Evolutionary conservation across 345 rosid species (phyloP).

Genomic region (Salix suchowensis): DNA sequence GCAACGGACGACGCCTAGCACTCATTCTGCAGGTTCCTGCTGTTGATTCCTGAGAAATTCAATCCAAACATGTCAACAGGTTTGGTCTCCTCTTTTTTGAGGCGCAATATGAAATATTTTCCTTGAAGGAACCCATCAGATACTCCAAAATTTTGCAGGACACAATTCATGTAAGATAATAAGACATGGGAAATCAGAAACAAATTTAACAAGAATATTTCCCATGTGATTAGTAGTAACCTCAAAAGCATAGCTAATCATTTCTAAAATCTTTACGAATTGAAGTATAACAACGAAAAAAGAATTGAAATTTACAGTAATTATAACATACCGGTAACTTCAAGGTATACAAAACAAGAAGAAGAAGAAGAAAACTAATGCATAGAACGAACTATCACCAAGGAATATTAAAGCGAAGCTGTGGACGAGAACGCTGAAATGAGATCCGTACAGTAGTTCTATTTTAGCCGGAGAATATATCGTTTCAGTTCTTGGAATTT

Average conservation of each 20-base stretch:
- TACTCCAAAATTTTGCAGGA: background rate
- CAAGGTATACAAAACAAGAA: background rate
- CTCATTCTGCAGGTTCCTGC: conserved; percentile 14
- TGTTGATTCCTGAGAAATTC: conserved; percentile 16
- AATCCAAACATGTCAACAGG: background rate
- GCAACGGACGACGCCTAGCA: conserved; percentile 50
- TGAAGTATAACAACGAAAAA: background rate
- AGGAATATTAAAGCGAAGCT: background rate
- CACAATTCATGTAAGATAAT: too few species aligned
- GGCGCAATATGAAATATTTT: too few species aligned
- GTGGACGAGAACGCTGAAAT: background rate
- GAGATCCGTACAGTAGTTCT: background rate
- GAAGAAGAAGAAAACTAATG: background rate
- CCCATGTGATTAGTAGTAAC: background rate
- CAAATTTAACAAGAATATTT: too few species aligned
- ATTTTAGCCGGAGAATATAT: background rate
- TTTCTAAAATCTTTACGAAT: background rate
- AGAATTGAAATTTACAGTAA: background rate
- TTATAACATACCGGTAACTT: background rate
- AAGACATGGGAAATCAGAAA: too few species aligned
- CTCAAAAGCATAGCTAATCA: background rate
- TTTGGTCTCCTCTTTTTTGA: background rate
- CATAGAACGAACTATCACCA: background rate
- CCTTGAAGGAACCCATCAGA: background rate
- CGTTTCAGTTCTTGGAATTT: background rate